phyloP scores from a whole-genome alignment of 2,329 filamentous ascomycete species.

The Lecanicillium sp. region DNA sequence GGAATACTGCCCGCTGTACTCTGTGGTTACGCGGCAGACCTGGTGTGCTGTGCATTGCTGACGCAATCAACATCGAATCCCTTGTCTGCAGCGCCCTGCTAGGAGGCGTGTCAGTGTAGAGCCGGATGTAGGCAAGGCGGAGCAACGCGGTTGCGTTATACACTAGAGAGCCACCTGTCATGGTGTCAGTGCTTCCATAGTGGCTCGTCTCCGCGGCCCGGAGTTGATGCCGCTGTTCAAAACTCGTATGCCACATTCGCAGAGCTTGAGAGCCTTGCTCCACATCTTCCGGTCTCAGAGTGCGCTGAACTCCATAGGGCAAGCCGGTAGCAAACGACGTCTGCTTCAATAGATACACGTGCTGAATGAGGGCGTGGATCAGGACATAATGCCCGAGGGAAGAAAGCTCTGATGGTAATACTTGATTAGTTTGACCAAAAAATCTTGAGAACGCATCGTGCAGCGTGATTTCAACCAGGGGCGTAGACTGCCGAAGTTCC shows the following conservation, averaged over 20 bases:
- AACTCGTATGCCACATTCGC: slow-evolving; percentile 52
- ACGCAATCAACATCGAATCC: slow-evolving; percentile 56
- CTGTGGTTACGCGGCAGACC: slow-evolving; percentile 52
- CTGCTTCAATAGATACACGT: slow-evolving; percentile 64
- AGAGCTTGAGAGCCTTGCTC: slow-evolving; percentile 51
- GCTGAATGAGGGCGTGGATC: slow-evolving; percentile 65
- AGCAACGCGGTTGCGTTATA: slow-evolving; percentile 60
- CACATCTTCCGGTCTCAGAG: slow-evolving; percentile 48
- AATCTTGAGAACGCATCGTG: slow-evolving; percentile 52
- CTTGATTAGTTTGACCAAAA: slow-evolving; percentile 45
- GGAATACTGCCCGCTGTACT: slow-evolving; percentile 58
- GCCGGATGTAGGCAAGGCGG: slow-evolving; percentile 56
- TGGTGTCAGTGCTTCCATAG: slow-evolving; percentile 42
- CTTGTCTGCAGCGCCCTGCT: slow-evolving; percentile 59
- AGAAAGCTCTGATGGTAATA: slow-evolving; percentile 44
- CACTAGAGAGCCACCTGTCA: slow-evolving; percentile 54
- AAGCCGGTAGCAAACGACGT: slow-evolving; percentile 46
- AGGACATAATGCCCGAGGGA: slow-evolving; percentile 65
- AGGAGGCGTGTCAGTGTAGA: slow-evolving; percentile 60
- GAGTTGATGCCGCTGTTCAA: slow-evolving; percentile 49
- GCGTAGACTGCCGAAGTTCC: slow-evolving; percentile 46
- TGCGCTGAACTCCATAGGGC: slow-evolving; percentile 44
- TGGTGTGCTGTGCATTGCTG: slow-evolving; percentile 53
- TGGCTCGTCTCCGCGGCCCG: slow-evolving; percentile 43
- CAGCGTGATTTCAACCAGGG: slow-evolving; percentile 46